phyloP scores from a whole-genome alignment of 495 filamentous ascomycete species.

The Parachaetomium inaequale region DNA sequence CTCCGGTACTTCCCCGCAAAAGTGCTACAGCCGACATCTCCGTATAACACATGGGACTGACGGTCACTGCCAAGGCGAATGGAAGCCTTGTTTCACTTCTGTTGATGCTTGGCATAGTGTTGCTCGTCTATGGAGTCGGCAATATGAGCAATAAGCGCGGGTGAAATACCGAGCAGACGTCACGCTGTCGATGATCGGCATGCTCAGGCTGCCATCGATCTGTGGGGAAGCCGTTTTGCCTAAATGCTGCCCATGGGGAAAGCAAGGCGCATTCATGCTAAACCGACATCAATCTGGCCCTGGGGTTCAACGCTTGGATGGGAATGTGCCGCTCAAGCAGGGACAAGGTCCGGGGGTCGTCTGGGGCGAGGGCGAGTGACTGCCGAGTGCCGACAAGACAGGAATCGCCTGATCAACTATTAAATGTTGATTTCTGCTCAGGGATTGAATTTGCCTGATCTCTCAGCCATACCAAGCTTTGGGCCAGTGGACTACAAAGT shows the following conservation, averaged over 20 bases:
- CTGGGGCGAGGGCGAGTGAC: too few relatives aligned
- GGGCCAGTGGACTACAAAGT: too few relatives aligned
- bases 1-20: neutral
- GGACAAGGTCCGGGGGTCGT: too few relatives aligned
- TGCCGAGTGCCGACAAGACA: too few relatives aligned
- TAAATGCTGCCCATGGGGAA: slow-evolving; percentile 11
- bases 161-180: slow-evolving; percentile 6
- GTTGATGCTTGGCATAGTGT: slow-evolving; percentile 12
- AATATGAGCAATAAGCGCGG: slow-evolving; percentile 14
- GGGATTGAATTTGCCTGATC: too few relatives aligned
- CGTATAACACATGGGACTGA: neutral
- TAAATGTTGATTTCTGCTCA: too few relatives aligned
- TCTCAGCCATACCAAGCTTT: too few relatives aligned
- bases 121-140: slow-evolving; percentile 4
- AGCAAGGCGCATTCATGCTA: slow-evolving; percentile 16
- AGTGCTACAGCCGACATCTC: slow-evolving; percentile 3
- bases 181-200: slow-evolving; percentile 1
- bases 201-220: neutral
- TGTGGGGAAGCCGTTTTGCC: slow-evolving; percentile 17
- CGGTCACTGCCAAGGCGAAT: slow-evolving; percentile 6
- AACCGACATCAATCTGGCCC: slow-evolving; percentile 16
- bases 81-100: slow-evolving; percentile 3
- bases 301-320: neutral
- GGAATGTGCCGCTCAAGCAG: too few relatives aligned
- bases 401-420: too few relatives aligned